Evolutionary conservation across 2,329 filamentous ascomycete genomes (phyloP), one percentile per base, ranked within the genome.

Genomic region (Hyphodiscus sp.): DNA sequence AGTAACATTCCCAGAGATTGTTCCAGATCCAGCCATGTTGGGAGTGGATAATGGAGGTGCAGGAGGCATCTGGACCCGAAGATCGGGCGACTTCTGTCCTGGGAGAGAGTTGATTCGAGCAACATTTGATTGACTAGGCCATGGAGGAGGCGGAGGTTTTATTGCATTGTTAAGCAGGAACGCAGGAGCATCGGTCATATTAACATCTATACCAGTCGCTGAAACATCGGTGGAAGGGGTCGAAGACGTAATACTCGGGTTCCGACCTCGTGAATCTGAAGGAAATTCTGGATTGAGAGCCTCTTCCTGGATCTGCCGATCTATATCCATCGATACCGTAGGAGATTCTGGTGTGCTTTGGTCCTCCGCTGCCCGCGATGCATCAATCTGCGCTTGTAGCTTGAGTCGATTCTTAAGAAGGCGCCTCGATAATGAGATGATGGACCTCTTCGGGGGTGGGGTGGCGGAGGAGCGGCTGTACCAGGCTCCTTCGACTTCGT

Each of bases 61-160:
- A 1, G 80, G 76, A 8, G 82, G 81, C 66, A 83, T 69, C 51
- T 83, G 79, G 7, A 85, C 77, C 38, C 60, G 61, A 18, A 68
- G 49, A 30, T 64, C 63, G 11, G 65, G 54, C 1, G 60, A 60
- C 45, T 50, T 63, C 26, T 57, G 60, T 20, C 47, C 48, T 13
- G 54, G 48, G 5, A 46, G 45, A 20, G 20, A 23, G 23, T 46
- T 44, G 8, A 49, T 38, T 16, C 29, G 51, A 23, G 29, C 18
- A 46, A 20, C 50, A 11, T 51, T 54, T 10, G 57, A 42, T 20
- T 58, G 55, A 20, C 51, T 56, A 3, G 65, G 60, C 64, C 63
- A 67, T 33, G 61, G 60, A 26, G 65, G 65, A 3, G 66, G 62
- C 20, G 66, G 66, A 48, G 66, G 65, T 47, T 67, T 68, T 42